Percentiles rank a stretch among this genome's conserved stretches.
Evolutionary conservation across 371 early-diverging fungal genomes (phyloP).

Genomic region (Mortierella sp.): DNA sequence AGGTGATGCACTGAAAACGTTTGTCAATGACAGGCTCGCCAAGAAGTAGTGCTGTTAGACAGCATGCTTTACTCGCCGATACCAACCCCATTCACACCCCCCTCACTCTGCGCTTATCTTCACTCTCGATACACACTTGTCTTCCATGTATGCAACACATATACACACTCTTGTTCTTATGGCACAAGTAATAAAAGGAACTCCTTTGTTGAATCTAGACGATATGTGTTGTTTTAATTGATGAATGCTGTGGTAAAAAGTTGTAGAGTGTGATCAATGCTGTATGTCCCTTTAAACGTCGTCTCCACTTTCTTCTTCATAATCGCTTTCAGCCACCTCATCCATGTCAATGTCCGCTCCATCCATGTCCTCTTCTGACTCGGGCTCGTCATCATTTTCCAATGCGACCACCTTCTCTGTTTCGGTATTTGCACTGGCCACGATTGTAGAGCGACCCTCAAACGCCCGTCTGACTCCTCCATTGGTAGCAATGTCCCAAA

Average conservation of each 20-base stretch:
- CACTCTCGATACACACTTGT: too few species aligned
- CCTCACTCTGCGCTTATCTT: too few species aligned
- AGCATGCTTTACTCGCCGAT: neutral
- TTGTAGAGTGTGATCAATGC: too few species aligned
- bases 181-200: conserved; percentile 1
- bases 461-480: conserved; percentile 81
- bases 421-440: conserved; percentile 40
- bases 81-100: neutral
- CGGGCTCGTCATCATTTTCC: conserved; percentile 62
- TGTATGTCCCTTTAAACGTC: conserved; percentile 24
- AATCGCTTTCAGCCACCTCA: conserved; percentile 54
- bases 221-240: neutral
- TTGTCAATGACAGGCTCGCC: conserved; percentile 42
- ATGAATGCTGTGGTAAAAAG: neutral
- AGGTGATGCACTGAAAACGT: conserved; percentile 69
- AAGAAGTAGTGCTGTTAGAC: conserved; percentile 10
- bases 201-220: too few species aligned
- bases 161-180: conserved; percentile 5
- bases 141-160: neutral
- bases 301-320: conserved; percentile 55
- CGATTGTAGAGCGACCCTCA: conserved; percentile 56
- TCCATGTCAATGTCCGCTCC: conserved; percentile 57
- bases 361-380: conserved; percentile 61
- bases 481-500: conserved; percentile 93
- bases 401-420: conserved; percentile 59